Evolutionary conservation across 2,329 filamentous ascomycete genomes (phyloP).

Genomic region (Cordyceps farinosa): DNA sequence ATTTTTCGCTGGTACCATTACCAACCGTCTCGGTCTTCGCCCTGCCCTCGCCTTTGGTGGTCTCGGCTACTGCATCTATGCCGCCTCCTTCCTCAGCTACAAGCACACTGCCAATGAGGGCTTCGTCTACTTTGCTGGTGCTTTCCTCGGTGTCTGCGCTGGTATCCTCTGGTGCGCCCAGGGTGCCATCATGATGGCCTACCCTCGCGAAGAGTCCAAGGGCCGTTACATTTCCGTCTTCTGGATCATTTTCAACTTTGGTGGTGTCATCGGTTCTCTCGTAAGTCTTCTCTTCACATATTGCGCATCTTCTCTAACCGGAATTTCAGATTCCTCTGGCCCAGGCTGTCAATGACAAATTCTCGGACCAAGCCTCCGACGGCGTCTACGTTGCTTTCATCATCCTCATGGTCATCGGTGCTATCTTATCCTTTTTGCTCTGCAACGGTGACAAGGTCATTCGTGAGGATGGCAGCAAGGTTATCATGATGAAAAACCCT

Average conservation of each 20-base stretch:
- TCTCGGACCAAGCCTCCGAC: conserved; percentile 54
- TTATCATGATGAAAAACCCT: conserved; percentile 88
- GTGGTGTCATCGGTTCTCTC: conserved; percentile 78
- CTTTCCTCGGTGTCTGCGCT: conserved; percentile 72
- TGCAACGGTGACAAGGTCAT: conserved; percentile 69
- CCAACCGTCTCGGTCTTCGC: conserved; percentile 71
- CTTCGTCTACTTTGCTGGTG: conserved; percentile 74
- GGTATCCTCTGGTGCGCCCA: conserved; percentile 80
- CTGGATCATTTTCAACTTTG: conserved; percentile 94
- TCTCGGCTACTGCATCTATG: conserved; percentile 73
- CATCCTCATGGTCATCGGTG: conserved; percentile 73
- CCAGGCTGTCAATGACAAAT: conserved; percentile 59
- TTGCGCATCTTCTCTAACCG: not conserved
- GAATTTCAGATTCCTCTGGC: conserved; percentile 60
- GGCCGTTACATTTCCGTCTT: conserved; percentile 87
- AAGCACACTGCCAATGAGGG: conserved; percentile 64
- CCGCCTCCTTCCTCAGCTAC: conserved; percentile 66
- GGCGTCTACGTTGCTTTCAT: conserved; percentile 89
- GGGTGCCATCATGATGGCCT: conserved; percentile 86
- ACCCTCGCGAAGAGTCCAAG: conserved; percentile 76
- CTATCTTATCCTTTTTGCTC: conserved; percentile 64
- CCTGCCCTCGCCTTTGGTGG: conserved; percentile 68
- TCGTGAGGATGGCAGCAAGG: conserved; percentile 71
- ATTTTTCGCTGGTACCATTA: conserved; percentile 71
- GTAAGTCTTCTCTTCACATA: conserved; percentile 30